These are phyloP conservation scores for Hemileccinum rubropunctum DNA, from an alignment of 768 basidiomycete genomes.

Conservation along the genomic window DNA sequence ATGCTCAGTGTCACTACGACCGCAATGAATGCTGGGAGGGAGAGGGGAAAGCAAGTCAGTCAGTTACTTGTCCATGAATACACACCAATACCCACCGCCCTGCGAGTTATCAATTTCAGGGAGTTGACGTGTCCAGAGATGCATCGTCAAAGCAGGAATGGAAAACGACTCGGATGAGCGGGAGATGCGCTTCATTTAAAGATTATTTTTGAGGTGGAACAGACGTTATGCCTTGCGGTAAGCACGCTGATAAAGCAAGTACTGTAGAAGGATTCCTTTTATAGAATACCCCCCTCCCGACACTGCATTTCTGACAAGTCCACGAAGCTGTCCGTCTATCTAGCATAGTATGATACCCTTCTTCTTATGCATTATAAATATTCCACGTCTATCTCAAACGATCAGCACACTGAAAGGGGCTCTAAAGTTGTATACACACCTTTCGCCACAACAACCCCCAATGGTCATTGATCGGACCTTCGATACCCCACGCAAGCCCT, in stretches of 20 bases:
- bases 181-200: neutral
- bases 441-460: conserved; percentile 71
- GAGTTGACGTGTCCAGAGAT: conserved; percentile 27
- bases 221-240: neutral
- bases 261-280: conserved; percentile 14
- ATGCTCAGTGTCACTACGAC: conserved; percentile 54
- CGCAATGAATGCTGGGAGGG: conserved; percentile 52
- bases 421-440: too few relatives aligned
- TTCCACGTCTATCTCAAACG: conserved; percentile 26
- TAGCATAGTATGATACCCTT: too few relatives aligned
- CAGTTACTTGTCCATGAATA: too few relatives aligned
- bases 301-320: too few relatives aligned
- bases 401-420: conserved; percentile 4
- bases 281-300: conserved; percentile 1
- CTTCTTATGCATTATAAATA: conserved; percentile 26
- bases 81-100: conserved; percentile 37
- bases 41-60: neutral
- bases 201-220: neutral
- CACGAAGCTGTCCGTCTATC: too few relatives aligned
- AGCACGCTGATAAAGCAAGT: conserved; percentile 1
- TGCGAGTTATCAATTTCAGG: conserved; percentile 51
- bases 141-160: neutral
- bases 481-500: conserved; percentile 84
- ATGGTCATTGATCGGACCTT: conserved; percentile 81
- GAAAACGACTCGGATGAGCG: neutral